Evolutionary conservation across 139 green algal species (phyloP), one percentile per base, ranked within the genome.

Genomic region (Coccomyxa sp.): DNA sequence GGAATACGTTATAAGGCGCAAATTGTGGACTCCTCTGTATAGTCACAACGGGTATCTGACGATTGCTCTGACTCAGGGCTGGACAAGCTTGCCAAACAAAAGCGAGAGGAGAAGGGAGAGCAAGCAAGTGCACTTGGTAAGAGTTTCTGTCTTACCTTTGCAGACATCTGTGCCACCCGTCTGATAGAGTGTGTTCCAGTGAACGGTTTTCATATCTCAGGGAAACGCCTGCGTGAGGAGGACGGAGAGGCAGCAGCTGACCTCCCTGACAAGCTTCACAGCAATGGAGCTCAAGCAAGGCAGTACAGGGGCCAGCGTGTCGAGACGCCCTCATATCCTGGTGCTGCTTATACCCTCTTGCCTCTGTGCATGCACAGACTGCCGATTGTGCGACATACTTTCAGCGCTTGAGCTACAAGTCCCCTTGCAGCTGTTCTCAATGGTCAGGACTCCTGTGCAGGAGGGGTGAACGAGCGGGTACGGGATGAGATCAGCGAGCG

Each of bases 291-390:
- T 29, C 41, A 35, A 24, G 55, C 18, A 34, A 40, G 93, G 10
- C 87, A 88, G 31, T 95, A 92, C 83, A 79, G 94, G 0, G 87
- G 86, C 1, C 85, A 89, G 86, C 86, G 90, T 8, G 55, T 92
- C 8, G 93, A 96, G 3, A 98, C 94, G 7, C 94, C 94, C 14
- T 94, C 89, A 2, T 88, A 95, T 70, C 92, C 92, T 38, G 91
- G 90, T 86, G 50, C 31, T 69, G 22, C 27, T 64, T 18, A 18
- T 6, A 64, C 18, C 50, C 8, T 68, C 16, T 27, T 34, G 1
- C 7, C 8, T 70, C 8, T 38, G n/a, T n/a, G n/a, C n/a, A n/a
- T n/a, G n/a, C n/a, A n/a, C n/a, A n/a, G n/a, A n/a, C n/a, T n/a
- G n/a, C n/a, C n/a, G n/a, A n/a, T n/a, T n/a, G n/a, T n/a, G n/a